These are phyloP conservation scores for Ophiocordyceps australis DNA, from an alignment of 2,329 filamentous ascomycete genomes.

Conservation along the genomic window DNA sequence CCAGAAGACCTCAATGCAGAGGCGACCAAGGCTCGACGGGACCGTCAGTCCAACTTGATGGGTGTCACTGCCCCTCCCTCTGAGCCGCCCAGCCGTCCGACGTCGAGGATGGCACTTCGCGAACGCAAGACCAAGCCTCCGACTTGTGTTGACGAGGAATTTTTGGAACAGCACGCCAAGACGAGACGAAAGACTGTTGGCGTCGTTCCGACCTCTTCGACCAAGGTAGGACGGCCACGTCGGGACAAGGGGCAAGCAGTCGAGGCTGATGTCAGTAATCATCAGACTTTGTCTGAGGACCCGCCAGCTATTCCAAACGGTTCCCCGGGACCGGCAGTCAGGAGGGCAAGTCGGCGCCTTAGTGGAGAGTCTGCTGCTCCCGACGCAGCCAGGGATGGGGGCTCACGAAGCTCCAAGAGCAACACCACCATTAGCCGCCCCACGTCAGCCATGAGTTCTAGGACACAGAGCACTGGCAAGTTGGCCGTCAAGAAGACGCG, in stretches of 20 bases:
- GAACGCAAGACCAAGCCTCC: constrained; percentile 45
- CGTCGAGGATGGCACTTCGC: constrained; percentile 52
- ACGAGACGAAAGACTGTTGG: constrained; percentile 45
- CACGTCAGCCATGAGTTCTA: constrained; percentile 21
- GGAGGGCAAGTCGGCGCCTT: constrained; percentile 25
- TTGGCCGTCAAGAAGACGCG: constrained; percentile 43
- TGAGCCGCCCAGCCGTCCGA: constrained; percentile 20
- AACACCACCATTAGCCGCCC: constrained; percentile 10
- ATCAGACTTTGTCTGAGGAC: too few relatives aligned
- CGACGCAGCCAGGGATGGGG: constrained; percentile 5
- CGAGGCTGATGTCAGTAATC: too few relatives aligned
- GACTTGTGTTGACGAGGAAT: constrained; percentile 30
- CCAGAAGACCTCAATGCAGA: constrained; percentile 64
- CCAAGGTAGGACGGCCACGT: too few relatives aligned
- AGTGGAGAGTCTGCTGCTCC: constrained; percentile 25
- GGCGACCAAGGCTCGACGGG: constrained; percentile 41
- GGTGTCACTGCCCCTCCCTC: constrained; percentile 10
- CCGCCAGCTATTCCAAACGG: too few relatives aligned
- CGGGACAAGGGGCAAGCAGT: too few relatives aligned
- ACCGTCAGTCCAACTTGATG: constrained; percentile 37
- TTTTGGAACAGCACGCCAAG: constrained; percentile 10
- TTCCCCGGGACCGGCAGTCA: constrained; percentile 9
- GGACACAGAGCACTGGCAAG: constrained; percentile 17
- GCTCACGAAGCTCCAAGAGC: constrained; percentile 1
- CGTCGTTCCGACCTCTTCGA: too few relatives aligned